Evolutionary conservation across 2,329 filamentous ascomycete genomes (phyloP).

Genomic region (Penicillium sp.): DNA sequence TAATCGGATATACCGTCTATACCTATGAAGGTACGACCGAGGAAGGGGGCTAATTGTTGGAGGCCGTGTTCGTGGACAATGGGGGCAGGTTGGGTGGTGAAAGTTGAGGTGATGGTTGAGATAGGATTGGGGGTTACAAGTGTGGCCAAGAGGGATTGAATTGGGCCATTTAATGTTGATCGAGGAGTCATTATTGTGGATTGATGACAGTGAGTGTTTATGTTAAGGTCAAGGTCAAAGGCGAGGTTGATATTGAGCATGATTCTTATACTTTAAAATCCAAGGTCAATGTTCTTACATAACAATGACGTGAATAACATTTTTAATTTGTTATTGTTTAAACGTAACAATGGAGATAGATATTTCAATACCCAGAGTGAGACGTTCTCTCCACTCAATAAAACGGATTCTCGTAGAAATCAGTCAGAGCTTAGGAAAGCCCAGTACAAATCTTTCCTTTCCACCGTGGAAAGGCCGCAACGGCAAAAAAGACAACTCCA

Average conservation of each 20-base stretch:
- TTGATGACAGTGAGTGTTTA: background rate
- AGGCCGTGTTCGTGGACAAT: slow-evolving; percentile 43
- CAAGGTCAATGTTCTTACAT: slow-evolving; percentile 12
- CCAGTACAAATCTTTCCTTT: background rate
- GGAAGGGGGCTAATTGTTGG: slow-evolving; percentile 40
- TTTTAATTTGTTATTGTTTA: background rate
- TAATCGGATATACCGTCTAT: slow-evolving; percentile 35
- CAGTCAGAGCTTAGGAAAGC: background rate
- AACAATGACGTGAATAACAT: slow-evolving; percentile 20
- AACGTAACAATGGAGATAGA: background rate
- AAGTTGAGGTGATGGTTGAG: slow-evolving; percentile 25
- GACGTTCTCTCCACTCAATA: background rate
- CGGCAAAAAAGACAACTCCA: background rate
- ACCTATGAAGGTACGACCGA: slow-evolving; percentile 44
- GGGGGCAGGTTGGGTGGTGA: slow-evolving; percentile 30
- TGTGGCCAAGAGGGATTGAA: slow-evolving; percentile 30
- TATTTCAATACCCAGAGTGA: background rate
- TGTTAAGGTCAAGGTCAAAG: background rate
- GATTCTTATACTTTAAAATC: background rate
- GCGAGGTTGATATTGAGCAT: background rate
- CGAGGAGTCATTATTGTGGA: slow-evolving; percentile 12
- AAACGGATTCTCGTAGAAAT: background rate
- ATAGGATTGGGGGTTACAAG: slow-evolving; percentile 23
- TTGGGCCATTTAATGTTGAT: slow-evolving; percentile 24
- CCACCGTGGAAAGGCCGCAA: background rate